Base-by-base conservation (phyloP, 2,329 filamentous ascomycete genomes). In the Monosporascus sp. region DNA sequence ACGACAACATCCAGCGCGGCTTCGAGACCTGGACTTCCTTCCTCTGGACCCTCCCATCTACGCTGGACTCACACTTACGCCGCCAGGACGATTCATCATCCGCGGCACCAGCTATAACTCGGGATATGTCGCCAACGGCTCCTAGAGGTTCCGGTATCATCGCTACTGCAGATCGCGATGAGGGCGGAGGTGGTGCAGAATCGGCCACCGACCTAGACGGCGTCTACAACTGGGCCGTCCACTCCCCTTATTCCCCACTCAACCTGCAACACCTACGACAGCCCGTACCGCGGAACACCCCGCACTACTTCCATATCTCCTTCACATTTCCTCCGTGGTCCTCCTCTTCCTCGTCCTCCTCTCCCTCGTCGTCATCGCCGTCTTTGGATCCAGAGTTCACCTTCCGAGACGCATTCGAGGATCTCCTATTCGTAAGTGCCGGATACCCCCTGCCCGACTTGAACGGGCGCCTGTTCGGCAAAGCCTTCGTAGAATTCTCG, bases 381-480 rank as follows among this genome's bases (percentile, higher is more conserved):
- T 46, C 43, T 17, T 16, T 24, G 11, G 43, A 46, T 24, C 24
- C 43, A 5, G 24, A 26, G 11, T 80, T 81, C 60, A 79, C 77
- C 8, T 84, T 81, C 58, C 71, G 76, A 35, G 79, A 83, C 58
- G 80, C 80, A 47, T 82, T 83, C 56, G 80, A 84, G 60, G 80
- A 84, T 56, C 73, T 84, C 17, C 69, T 84, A 14, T 68, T 70
- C n/a, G 72, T 74, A 19, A 73, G 72, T n/a, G 70, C 73, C 16
- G 74, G 73, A 4, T 67, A 70, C 7, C 64, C 67, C 2, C 64
- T 82, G 20, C 69, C 71, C 5, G 69, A 76, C 20, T 72, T 79
- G 22, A 57, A 59, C 14, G 63, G 60, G 2, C 66, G 54, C 5
- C 3, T 49, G 6, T 41, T 54, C 19, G 46, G 49, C 14, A 60